These are phyloP conservation scores for Kodamaea leandrae DNA, from an alignment of 805 yeast species.

Conservation along the genomic window DNA sequence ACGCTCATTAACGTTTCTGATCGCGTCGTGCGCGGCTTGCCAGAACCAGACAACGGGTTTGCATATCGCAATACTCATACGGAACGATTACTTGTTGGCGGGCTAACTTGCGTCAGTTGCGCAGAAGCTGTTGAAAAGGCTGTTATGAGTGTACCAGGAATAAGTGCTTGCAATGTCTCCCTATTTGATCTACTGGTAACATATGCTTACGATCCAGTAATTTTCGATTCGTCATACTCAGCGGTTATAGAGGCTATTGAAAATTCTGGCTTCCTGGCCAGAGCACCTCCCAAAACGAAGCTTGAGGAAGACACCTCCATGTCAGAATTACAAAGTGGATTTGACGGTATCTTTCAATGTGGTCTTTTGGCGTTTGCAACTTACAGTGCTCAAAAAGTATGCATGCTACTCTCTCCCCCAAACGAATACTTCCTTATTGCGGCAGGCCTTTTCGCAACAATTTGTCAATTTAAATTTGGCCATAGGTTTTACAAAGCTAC, in stretches of 20 bases:
- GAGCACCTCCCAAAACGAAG: background rate
- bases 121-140: constrained; percentile 5
- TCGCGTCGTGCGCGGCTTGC: constrained; percentile 8
- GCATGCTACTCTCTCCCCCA: background rate
- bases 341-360: constrained; percentile 2
- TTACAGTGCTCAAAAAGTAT: constrained; percentile 3
- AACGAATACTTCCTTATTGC: background rate
- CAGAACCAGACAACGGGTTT: constrained; percentile 9
- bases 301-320: background rate
- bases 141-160: constrained; percentile 7
- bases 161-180: constrained; percentile 9
- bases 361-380: constrained; percentile 7
- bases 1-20: constrained; percentile 3
- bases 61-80: constrained; percentile 7
- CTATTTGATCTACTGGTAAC: constrained; percentile 4
- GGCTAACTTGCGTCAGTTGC: constrained; percentile 10
- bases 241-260: constrained; percentile 7
- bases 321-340: background rate
- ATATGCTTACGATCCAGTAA: constrained; percentile 9
- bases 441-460: constrained; percentile 4
- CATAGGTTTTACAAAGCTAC: constrained; percentile 7
- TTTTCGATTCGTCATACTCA: background rate
- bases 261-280: constrained; percentile 7
- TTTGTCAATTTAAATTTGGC: constrained; percentile 5
- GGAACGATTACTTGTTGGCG: constrained; percentile 5